Evolutionary conservation across 352 stramenopile species (phyloP).

Genomic region (Elongisporangium anandrum): DNA sequence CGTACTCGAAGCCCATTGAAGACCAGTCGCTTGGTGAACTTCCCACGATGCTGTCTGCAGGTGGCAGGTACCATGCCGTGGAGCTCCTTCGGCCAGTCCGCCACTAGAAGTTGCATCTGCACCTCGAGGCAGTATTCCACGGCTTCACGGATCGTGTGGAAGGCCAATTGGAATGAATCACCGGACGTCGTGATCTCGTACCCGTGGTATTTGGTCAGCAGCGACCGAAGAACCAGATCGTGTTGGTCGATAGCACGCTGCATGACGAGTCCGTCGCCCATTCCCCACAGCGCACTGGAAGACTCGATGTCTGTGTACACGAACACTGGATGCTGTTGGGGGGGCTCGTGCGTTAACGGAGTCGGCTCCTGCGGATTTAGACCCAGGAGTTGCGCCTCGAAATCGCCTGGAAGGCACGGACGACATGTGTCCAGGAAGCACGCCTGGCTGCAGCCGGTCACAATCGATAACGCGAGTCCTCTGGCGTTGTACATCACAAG

Average conservation of each 20-base stretch:
- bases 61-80: conserved; percentile 20
- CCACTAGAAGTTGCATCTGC: conserved; percentile 19
- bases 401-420: conserved; percentile 15
- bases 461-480: conserved; percentile 13
- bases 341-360: conserved; percentile 17
- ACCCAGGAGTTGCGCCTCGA: conserved; percentile 17
- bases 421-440: conserved; percentile 11
- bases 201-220: conserved; percentile 32
- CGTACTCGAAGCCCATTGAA: conserved; percentile 50
- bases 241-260: conserved; percentile 44
- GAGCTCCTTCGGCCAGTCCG: conserved; percentile 30
- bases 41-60: conserved; percentile 24
- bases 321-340: conserved; percentile 45
- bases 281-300: conserved; percentile 49
- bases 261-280: conserved; percentile 39
- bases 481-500: conserved; percentile 21
- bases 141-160: conserved; percentile 31
- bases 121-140: conserved; percentile 30
- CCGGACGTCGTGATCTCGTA: conserved; percentile 49
- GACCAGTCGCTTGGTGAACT: conserved; percentile 26
- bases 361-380: neutral
- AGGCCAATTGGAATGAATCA: conserved; percentile 46
- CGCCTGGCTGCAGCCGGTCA: conserved; percentile 16
- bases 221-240: conserved; percentile 46
- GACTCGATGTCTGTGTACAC: conserved; percentile 68